Evolutionary conservation across 164 flowering plant genomes (phyloP).

Genomic region (Tetrastigma voinierianum): DNA sequence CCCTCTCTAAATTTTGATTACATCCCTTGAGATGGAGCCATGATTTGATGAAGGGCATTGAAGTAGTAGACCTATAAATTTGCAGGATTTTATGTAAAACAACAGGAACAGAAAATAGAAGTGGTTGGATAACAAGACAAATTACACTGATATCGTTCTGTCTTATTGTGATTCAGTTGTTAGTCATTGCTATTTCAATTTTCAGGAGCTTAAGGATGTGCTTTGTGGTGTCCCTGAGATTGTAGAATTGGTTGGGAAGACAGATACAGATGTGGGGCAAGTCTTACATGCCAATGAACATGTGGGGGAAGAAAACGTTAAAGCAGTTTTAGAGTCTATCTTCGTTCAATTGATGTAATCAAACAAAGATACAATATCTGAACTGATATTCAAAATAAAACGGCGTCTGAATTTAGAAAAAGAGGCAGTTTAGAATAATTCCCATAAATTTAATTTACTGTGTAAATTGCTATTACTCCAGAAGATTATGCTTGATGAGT

Average conservation of each 20-base stretch:
- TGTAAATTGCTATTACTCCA: not conserved
- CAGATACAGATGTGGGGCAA: conserved; percentile 31
- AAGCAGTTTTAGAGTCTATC: conserved; percentile 43
- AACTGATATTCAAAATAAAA: conserved; percentile 46
- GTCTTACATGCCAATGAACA: conserved; percentile 31
- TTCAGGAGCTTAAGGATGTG: conserved; percentile 75
- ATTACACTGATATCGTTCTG: not conserved
- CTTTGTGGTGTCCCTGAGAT: conserved; percentile 75
- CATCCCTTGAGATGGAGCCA: too few species aligned
- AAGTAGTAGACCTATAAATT: too few species aligned
- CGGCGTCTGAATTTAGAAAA: conserved; percentile 50
- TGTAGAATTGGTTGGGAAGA: conserved; percentile 63
- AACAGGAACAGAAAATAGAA: too few species aligned
- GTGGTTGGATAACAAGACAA: too few species aligned
- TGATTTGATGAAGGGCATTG: too few species aligned
- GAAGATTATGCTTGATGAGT: conserved; percentile 1
- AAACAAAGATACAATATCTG: conserved; percentile 38
- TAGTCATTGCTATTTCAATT: not conserved
- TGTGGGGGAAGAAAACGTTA: conserved; percentile 52
- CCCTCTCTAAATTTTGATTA: too few species aligned
- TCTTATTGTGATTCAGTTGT: not conserved
- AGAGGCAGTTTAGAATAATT: conserved; percentile 33
- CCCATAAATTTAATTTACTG: not conserved
- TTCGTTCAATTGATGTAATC: conserved; percentile 83
- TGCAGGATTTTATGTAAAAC: too few species aligned